Conservation (phyloP, 331 rosid species). For the Ulmus americana region DNA sequence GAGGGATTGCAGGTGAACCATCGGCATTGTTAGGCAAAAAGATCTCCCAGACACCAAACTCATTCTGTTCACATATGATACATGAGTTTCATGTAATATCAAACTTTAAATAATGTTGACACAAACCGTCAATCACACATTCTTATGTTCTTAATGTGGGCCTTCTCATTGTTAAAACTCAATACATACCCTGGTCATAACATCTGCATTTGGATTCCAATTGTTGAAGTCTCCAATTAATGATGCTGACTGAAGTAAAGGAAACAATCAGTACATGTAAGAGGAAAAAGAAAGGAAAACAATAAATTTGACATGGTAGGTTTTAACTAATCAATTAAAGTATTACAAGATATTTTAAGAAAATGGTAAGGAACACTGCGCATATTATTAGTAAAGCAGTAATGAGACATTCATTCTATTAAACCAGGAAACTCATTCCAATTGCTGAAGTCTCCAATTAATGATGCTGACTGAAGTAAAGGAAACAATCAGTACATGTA, state of each 20-base stretch:
- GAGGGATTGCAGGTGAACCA: conserved; percentile 78
- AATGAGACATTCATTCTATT: not conserved
- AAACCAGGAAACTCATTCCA: conserved; percentile 44
- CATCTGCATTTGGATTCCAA: conserved; percentile 90
- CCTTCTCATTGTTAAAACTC: conserved; percentile 1
- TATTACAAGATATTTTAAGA: not conserved
- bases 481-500: conserved; percentile 22
- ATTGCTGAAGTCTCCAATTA: conserved; percentile 91
- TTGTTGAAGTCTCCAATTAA: conserved; percentile 92
- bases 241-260: conserved; percentile 74
- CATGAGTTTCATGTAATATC: conserved; percentile 16
- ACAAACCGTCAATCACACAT: conserved; percentile 1
- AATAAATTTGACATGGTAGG: conserved; percentile 1
- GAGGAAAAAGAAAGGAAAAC: conserved; percentile 5
- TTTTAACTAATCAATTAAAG: not conserved
- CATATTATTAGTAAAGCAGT: not conserved
- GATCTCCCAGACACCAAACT: conserved; percentile 95
- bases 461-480: conserved; percentile 75
- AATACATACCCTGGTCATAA: conserved; percentile 70
- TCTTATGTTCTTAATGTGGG: not conserved
- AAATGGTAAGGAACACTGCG: not conserved
- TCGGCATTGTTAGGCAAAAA: conserved; percentile 88
- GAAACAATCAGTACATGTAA: conserved; percentile 22
- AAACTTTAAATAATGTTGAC: not conserved
- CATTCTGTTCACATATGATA: conserved; percentile 55